A percentile compares a stretch with the other conserved stretches of the same genome.
Conservation (phyloP, 2,329 filamentous ascomycete species). For the Aspergillus fijiensis region DNA sequence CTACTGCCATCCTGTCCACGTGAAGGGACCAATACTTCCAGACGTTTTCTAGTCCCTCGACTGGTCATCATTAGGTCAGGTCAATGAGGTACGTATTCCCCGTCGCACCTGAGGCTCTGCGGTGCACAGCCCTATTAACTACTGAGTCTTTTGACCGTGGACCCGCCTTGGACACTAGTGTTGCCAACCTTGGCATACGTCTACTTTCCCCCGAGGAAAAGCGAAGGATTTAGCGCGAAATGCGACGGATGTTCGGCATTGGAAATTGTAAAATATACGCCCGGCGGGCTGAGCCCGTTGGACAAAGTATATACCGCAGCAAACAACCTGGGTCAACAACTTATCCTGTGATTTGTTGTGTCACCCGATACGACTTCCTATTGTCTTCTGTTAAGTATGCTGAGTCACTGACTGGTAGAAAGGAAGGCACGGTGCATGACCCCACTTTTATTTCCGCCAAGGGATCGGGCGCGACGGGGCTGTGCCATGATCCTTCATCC, state of each 20-base stretch:
- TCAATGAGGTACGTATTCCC: background rate
- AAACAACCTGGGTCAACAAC: background rate
- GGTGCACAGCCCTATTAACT: background rate
- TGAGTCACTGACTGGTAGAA: background rate
- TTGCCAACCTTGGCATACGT: background rate
- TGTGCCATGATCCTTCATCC: conserved; percentile 8
- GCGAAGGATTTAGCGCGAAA: background rate
- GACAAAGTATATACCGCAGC: background rate
- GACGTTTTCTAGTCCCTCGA: background rate
- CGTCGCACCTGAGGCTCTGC: background rate
- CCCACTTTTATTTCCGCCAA: background rate
- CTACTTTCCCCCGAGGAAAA: background rate
- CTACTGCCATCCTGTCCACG: background rate
- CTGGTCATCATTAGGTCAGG: background rate
- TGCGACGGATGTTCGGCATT: background rate
- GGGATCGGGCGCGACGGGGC: conserved; percentile 17
- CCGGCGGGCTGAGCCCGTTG: background rate
- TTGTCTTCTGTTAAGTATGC: background rate
- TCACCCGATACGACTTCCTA: background rate
- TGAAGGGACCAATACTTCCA: background rate
- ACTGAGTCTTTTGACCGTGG: background rate
- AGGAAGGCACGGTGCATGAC: background rate
- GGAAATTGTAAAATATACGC: background rate
- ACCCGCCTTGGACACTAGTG: background rate
- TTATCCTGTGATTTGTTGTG: background rate